Evolutionary conservation across 441 rosid genomes (phyloP).

Genomic region (Erysimum pusillum): DNA sequence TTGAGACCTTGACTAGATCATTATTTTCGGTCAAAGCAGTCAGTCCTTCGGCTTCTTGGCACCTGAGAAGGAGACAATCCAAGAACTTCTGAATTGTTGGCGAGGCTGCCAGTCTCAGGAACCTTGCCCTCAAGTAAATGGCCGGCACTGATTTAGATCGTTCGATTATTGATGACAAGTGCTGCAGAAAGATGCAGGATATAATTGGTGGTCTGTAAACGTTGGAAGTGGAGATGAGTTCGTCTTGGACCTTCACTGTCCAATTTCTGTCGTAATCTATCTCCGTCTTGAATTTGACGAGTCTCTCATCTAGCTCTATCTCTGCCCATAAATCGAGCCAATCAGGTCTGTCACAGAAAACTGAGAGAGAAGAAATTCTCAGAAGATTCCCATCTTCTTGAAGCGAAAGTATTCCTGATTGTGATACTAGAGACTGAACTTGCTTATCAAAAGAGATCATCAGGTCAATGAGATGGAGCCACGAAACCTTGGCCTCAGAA

Average conservation of each 20-base stretch:
- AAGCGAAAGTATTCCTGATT: conserved; percentile 80
- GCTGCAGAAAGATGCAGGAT: conserved; percentile 61
- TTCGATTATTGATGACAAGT: conserved; percentile 68
- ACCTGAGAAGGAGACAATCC: conserved; percentile 72
- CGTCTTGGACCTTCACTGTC: conserved; percentile 73
- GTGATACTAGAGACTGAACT: conserved; percentile 73
- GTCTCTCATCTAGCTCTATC: conserved; percentile 72
- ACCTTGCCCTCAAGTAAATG: conserved; percentile 68
- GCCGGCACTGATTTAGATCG: conserved; percentile 74
- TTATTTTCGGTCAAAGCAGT: conserved; percentile 86
- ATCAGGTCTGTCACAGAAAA: conserved; percentile 88
- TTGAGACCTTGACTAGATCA: conserved; percentile 80
- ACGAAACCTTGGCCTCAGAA: conserved; percentile 70
- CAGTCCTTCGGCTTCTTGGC: conserved; percentile 96
- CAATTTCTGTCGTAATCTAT: conserved; percentile 73
- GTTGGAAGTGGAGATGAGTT: conserved; percentile 62
- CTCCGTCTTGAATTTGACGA: conserved; percentile 67
- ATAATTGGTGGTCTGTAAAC: conserved; percentile 73
- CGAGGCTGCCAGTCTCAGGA: conserved; percentile 70
- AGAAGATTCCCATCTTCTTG: conserved; percentile 71
- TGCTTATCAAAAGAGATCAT: conserved; percentile 86
- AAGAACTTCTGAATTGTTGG: conserved; percentile 66
- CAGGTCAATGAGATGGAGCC: conserved; percentile 90
- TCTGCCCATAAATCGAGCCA: conserved; percentile 95
- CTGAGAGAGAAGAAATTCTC: conserved; percentile 80